Conservation (phyloP, 164 flowering plant species). For the Kingdonia uniflora region DNA sequence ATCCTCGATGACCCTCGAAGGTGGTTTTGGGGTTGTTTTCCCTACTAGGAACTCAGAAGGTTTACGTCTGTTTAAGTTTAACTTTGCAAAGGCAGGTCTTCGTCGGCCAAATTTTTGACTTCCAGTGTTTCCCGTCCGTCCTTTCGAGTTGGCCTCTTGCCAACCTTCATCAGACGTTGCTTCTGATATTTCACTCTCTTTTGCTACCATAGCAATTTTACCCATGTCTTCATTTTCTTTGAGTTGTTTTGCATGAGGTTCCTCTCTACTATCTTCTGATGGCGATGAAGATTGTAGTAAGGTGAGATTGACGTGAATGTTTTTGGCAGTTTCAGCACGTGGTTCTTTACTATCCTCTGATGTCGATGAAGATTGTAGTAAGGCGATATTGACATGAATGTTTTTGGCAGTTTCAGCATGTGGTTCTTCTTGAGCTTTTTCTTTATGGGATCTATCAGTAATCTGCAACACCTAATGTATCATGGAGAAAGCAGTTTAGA, state of each 20-base stretch:
- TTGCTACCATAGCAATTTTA: constrained; percentile 8
- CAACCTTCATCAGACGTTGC: constrained; percentile 69
- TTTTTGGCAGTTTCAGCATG: neutral
- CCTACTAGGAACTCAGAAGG: constrained; percentile 23
- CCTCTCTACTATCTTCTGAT: constrained; percentile 17
- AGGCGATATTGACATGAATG: constrained; percentile 9
- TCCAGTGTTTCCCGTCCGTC: constrained; percentile 31
- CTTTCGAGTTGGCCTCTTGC: constrained; percentile 81
- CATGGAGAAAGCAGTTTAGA: constrained; percentile 1
- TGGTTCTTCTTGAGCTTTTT: constrained; percentile 19
- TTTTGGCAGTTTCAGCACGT: neutral
- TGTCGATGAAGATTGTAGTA: constrained; percentile 3
- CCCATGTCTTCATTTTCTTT: constrained; percentile 19
- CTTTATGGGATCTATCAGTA: constrained; percentile 17
- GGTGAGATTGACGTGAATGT: constrained; percentile 8
- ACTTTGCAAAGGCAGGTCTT: constrained; percentile 35
- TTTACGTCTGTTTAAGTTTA: constrained; percentile 27
- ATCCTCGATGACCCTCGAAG: constrained; percentile 20
- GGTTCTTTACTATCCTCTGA: constrained; percentile 21
- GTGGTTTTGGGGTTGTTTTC: constrained; percentile 19
- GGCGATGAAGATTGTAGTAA: constrained; percentile 4
- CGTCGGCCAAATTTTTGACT: constrained; percentile 31
- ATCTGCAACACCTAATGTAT: constrained; percentile 38
- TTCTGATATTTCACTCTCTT: constrained; percentile 21
- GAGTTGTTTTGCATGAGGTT: constrained; percentile 13